Conservation (phyloP, 345 rosid genomes). For the Eucalyptus fibrosa region DNA sequence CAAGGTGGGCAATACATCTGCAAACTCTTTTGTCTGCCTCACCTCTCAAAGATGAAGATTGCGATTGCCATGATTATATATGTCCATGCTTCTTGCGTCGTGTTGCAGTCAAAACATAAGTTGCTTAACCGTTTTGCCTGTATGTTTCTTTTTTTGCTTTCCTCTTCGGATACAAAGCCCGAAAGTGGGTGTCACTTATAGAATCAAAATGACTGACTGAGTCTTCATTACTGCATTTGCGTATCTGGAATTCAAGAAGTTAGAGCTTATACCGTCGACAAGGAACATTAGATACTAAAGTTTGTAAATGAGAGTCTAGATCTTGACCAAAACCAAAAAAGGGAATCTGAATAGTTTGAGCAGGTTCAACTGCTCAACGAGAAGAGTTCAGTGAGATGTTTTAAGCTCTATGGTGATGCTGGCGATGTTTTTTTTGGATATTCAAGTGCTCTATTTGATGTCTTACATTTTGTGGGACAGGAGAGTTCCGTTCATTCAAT, state of each 20-base stretch:
- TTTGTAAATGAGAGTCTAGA: background rate
- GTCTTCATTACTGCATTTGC: background rate
- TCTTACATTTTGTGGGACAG: background rate
- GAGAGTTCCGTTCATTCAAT: background rate
- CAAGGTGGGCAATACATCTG: background rate
- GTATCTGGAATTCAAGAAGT: background rate
- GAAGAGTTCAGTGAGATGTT: background rate
- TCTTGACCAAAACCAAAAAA: background rate
- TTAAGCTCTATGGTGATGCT: background rate
- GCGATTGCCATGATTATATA: background rate
- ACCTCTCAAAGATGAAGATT: background rate
- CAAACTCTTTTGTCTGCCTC: background rate
- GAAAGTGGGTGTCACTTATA: background rate
- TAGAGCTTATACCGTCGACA: background rate
- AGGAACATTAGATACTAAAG: background rate
- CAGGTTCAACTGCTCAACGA: background rate
- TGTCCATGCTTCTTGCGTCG: background rate
- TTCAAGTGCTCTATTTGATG: background rate
- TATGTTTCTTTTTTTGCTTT: background rate
- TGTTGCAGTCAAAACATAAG: background rate
- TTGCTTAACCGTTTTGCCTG: background rate
- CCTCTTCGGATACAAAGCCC: background rate
- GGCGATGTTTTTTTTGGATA: background rate
- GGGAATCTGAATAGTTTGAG: background rate
- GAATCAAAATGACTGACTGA: background rate